Evolutionary conservation across 2,329 filamentous ascomycete genomes (phyloP).

Genomic region (Drechslerella stenobrocha): DNA sequence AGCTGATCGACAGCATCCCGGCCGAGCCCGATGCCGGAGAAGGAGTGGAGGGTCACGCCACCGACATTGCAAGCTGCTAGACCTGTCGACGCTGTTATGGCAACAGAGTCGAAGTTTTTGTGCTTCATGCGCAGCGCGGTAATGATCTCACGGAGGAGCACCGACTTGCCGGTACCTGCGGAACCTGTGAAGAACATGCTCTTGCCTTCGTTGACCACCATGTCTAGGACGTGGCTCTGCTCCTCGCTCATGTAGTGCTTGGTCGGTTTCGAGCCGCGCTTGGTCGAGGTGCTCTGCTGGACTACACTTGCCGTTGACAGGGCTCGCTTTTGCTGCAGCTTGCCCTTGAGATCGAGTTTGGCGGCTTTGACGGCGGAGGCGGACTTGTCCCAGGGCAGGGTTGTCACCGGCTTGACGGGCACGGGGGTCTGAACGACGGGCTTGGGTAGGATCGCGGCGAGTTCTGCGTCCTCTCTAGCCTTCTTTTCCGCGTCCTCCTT

Average conservation of each 20-base stretch:
- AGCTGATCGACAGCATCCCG: conserved; percentile 81
- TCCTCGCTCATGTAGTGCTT: conserved; percentile 59
- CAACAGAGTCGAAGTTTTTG: conserved; percentile 78
- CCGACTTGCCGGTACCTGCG: conserved; percentile 91
- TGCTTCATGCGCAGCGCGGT: conserved; percentile 75
- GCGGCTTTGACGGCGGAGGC: conserved; percentile 70
- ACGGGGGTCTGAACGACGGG: conserved; percentile 40
- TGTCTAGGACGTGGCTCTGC: conserved; percentile 77
- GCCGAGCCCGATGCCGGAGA: conserved; percentile 89
- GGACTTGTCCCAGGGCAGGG: conserved; percentile 70
- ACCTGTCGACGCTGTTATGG: conserved; percentile 92
- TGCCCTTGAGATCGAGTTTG: conserved; percentile 39
- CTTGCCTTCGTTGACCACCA: conserved; percentile 77
- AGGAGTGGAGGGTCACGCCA: conserved; percentile 93
- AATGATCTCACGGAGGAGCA: conserved; percentile 91
- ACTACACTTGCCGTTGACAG: conserved; percentile 34
- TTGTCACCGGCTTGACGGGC: conserved; percentile 52
- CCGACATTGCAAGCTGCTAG: conserved; percentile 96
- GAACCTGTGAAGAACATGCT: conserved; percentile 99
- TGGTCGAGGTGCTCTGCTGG: neutral
- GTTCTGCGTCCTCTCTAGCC: conserved; percentile 27
- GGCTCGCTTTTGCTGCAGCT: conserved; percentile 34
- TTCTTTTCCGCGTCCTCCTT: conserved; percentile 27
- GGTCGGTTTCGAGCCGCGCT: conserved; percentile 24
- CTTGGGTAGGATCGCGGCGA: conserved; percentile 29